phyloP scores from a whole-genome alignment of 2,329 filamentous ascomycete genomes.

The Orbilia quercus region DNA sequence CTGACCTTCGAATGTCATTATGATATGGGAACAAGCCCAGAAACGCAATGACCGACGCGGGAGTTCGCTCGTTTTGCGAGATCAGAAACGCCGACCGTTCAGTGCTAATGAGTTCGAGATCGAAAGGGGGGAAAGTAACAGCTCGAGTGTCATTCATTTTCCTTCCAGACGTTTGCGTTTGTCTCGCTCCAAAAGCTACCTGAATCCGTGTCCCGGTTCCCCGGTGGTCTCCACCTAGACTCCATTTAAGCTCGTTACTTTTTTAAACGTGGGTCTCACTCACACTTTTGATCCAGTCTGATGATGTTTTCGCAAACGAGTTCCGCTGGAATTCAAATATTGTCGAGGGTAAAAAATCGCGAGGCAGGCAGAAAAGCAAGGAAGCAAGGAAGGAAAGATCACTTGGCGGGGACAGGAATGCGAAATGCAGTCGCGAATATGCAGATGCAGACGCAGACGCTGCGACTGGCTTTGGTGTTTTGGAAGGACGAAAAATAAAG shows the following conservation, averaged over 20 bases:
- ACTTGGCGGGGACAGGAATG: constrained; percentile 1
- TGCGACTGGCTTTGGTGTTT: not conserved
- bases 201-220: constrained; percentile 35
- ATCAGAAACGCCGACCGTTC: constrained; percentile 24
- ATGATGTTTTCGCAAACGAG: constrained; percentile 5
- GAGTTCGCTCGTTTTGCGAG: constrained; percentile 6
- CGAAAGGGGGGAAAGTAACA: not conserved
- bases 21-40: not conserved
- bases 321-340: constrained; percentile 1
- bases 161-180: constrained; percentile 51
- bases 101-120: constrained; percentile 39
- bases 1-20: not conserved
- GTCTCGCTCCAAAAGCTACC: constrained; percentile 8
- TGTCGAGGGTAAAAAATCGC: constrained; percentile 1
- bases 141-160: not conserved
- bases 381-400: not conserved
- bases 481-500: constrained; percentile 7
- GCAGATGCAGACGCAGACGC: not conserved
- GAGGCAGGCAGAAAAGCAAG: not conserved
- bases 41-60: constrained; percentile 1
- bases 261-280: constrained; percentile 2
- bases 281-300: constrained; percentile 6
- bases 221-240: constrained; percentile 4
- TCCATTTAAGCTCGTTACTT: constrained; percentile 10
- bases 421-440: constrained; percentile 16